These are phyloP conservation scores for Asterophora parasitica DNA, from an alignment of 768 basidiomycete genomes.

Conservation along the genomic window DNA sequence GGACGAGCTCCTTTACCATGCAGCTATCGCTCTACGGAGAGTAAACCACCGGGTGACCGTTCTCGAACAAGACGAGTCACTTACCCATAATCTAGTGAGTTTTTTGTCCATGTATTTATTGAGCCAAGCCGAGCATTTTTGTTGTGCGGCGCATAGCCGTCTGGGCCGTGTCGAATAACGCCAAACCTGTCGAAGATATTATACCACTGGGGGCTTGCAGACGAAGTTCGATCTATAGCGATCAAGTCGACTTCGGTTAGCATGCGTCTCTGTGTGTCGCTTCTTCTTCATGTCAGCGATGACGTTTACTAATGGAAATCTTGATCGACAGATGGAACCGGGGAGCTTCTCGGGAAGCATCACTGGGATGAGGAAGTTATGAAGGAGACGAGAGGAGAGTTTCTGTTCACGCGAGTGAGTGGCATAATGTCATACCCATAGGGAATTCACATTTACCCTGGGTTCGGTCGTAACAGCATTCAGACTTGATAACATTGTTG, in stretches of 20 bases:
- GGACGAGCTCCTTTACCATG: no score
- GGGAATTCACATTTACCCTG: background rate
- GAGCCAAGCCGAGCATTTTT: background rate
- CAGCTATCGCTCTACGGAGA: constrained; percentile 44
- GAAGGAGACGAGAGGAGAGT: constrained; percentile 35
- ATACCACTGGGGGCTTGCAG: constrained; percentile 46
- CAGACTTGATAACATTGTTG: constrained; percentile 44
- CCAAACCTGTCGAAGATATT: constrained; percentile 56
- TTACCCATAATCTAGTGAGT: constrained; percentile 1
- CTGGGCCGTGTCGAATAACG: constrained; percentile 29
- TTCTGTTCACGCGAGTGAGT: constrained; percentile 33
- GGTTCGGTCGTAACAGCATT: constrained; percentile 31
- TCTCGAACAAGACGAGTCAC: constrained; percentile 32
- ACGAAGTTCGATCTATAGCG: constrained; percentile 17
- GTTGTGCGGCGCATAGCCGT: constrained; percentile 8
- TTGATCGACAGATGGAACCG: constrained; percentile 37
- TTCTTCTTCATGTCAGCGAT: background rate
- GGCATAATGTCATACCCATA: constrained; percentile 1
- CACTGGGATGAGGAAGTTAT: constrained; percentile 49
- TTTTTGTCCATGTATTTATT: background rate
- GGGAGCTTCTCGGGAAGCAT: constrained; percentile 42
- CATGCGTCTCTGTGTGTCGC: constrained; percentile 8
- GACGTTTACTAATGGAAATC: background rate
- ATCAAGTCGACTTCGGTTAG: constrained; percentile 18
- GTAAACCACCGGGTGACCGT: constrained; percentile 53